Conservation (phyloP, 2,329 filamentous ascomycete species). For the Akanthomyces muscarius region DNA sequence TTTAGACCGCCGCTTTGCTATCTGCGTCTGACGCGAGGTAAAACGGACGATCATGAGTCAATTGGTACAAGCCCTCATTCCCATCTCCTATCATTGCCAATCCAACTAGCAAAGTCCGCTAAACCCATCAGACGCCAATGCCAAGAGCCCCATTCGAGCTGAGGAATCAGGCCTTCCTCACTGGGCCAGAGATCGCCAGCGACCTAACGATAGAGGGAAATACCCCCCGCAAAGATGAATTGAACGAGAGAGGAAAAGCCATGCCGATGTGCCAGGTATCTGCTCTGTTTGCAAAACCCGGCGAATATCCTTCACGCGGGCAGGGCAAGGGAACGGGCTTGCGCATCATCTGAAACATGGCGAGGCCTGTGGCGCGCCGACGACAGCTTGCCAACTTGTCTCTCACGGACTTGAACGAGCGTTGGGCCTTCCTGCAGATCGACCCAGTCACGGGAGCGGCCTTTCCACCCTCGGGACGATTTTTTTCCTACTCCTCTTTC, state of each 20-base stretch:
- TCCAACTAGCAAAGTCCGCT: not conserved
- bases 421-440: not conserved
- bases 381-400: not conserved
- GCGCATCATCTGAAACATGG: slow-evolving; percentile 7
- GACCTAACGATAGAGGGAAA: slow-evolving; percentile 2
- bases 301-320: not conserved
- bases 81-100: no score
- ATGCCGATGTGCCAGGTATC: no score
- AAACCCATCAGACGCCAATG: not conserved
- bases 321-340: not conserved
- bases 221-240: not conserved
- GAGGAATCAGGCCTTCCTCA: slow-evolving; percentile 6
- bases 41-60: not conserved
- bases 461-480: not conserved
- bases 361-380: not conserved
- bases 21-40: not conserved
- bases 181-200: not conserved
- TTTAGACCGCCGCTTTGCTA: not conserved
- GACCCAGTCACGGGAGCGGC: slow-evolving; percentile 1
- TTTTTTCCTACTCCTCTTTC: not conserved
- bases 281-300: not conserved
- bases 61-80: not conserved
- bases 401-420: not conserved
- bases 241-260: no score
- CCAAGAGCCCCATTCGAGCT: not conserved